Conservation (phyloP, 23 red algal genomes). For the Gracilaria domingensis region DNA sequence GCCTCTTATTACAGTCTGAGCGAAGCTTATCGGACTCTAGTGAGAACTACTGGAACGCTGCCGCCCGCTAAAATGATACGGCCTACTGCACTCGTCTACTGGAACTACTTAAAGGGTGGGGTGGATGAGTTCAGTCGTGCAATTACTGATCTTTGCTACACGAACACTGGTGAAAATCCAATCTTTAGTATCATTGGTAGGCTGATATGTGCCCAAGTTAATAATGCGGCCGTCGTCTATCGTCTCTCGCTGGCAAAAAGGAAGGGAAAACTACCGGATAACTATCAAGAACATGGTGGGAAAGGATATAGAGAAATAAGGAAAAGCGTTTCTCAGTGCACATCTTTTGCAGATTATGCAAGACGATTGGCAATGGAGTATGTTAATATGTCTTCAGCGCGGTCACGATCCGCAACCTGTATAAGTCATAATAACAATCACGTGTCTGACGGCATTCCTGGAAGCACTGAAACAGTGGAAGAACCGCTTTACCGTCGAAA, state of each 20-base stretch:
- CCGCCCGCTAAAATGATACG: no score
- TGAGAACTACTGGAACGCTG: no score
- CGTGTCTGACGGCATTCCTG: neutral
- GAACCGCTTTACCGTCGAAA: slow-evolving; percentile 13
- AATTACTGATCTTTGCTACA: no score
- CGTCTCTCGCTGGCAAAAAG: slow-evolving; percentile 16
- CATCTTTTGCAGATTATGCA: slow-evolving; percentile 9
- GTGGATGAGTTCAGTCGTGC: no score
- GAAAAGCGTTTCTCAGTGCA: neutral
- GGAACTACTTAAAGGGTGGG: no score
- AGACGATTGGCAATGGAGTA: slow-evolving; percentile 2
- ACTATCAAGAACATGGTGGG: neutral
- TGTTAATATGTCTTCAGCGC: neutral
- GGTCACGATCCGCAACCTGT: neutral
- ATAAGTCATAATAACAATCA: neutral
- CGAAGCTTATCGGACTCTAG: no score
- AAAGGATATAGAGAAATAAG: neutral
- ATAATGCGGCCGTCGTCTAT: no score
- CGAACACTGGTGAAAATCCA: no score
- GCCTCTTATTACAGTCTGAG: no score
- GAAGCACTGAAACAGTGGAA: neutral
- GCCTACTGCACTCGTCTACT: no score
- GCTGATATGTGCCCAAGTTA: no score
- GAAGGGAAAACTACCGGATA: slow-evolving; percentile 4
- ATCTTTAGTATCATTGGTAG: no score